Evolutionary conservation across 176 grass and related monocot species (phyloP).

Genomic region (Urochloa ruziziensis): DNA sequence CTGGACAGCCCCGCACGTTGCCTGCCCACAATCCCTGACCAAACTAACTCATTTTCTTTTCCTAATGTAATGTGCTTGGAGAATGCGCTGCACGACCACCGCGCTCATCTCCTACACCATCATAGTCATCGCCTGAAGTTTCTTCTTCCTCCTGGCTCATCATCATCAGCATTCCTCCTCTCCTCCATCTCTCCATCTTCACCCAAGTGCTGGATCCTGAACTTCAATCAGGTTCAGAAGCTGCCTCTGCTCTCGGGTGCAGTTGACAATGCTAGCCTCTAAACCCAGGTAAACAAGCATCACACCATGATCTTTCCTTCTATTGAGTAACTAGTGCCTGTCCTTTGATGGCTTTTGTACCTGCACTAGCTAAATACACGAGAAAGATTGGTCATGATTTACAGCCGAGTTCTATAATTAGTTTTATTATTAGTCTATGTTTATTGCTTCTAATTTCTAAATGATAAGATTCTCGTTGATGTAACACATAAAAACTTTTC

Average conservation of each 20-base stretch:
- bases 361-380: no score
- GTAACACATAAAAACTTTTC: no score
- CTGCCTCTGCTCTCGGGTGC: background rate
- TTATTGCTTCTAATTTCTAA: no score
- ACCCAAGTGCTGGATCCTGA: background rate
- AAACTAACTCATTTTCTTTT: no score
- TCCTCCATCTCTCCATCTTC: background rate
- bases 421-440: no score
- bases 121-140: background rate
- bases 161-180: background rate
- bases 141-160: background rate
- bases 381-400: no score
- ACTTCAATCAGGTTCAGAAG: background rate
- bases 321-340: background rate
- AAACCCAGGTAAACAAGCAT: conserved; percentile 55
- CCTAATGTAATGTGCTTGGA: background rate
- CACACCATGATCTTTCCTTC: background rate
- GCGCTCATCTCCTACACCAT: background rate
- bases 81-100: background rate
- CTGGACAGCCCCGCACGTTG: conserved; percentile 1
- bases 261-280: conserved; percentile 44
- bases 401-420: no score
- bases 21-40: no score
- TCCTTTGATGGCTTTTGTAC: no score
- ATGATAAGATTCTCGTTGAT: no score